Percentiles rank a stretch among this genome's conserved stretches.
phyloP scores from a whole-genome alignment of 371 early-diverging fungal genomes.

The Haplosporangium sp. region DNA sequence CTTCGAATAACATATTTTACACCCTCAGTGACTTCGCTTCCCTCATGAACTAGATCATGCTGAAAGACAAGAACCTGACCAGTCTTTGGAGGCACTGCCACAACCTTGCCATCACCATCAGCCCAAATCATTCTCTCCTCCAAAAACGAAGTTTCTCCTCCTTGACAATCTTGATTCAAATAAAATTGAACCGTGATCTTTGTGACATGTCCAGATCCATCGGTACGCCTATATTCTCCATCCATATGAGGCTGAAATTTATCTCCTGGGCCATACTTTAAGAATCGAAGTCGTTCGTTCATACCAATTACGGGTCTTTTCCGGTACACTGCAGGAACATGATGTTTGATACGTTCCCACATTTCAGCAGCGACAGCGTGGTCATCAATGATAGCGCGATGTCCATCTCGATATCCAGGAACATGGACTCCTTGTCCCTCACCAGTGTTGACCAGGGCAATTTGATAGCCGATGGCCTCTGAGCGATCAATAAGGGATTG shows the following conservation, averaged over 20 bases:
- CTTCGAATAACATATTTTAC: constrained; percentile 55
- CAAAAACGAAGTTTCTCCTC: constrained; percentile 62
- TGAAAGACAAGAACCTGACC: constrained; percentile 59
- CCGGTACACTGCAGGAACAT: constrained; percentile 40
- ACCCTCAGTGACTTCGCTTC: constrained; percentile 40
- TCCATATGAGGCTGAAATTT: constrained; percentile 61
- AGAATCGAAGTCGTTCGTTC: constrained; percentile 65
- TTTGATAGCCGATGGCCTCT: constrained; percentile 26
- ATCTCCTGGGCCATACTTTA: constrained; percentile 60
- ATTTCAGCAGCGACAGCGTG: constrained; percentile 30
- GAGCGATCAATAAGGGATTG: constrained; percentile 29
- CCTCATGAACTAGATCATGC: constrained; percentile 57
- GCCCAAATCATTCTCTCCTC: constrained; percentile 3
- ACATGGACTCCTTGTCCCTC: constrained; percentile 18
- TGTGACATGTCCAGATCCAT: constrained; percentile 57
- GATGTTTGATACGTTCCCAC: constrained; percentile 47
- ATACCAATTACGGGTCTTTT: constrained; percentile 48
- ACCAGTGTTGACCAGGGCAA: constrained; percentile 36
- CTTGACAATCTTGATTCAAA: constrained; percentile 55
- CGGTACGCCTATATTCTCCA: constrained; percentile 56
- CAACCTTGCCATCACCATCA: neutral
- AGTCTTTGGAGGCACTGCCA: constrained; percentile 30
- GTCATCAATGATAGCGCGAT: constrained; percentile 58
- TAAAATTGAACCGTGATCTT: constrained; percentile 62
- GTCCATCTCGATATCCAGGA: constrained; percentile 54